Evolutionary conservation across 2,329 filamentous ascomycete genomes (phyloP).

Genomic region (Botrytis medusae): DNA sequence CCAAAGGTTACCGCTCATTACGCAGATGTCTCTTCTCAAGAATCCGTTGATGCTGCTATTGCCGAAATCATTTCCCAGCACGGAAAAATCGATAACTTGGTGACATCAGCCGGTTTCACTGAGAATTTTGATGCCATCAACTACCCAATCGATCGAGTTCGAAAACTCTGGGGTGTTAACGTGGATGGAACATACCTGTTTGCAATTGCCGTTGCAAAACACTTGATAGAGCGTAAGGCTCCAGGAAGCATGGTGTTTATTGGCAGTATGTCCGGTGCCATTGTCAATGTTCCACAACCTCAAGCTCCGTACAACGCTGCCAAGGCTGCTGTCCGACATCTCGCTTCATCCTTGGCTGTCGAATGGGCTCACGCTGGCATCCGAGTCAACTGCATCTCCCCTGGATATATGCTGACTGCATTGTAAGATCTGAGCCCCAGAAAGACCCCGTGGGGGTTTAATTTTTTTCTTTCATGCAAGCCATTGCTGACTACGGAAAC

Average conservation of each 20-base stretch:
- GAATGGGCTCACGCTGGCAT: conserved; percentile 91
- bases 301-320: conserved; percentile 91
- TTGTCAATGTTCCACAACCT: conserved; percentile 94
- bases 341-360: conserved; percentile 83
- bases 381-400: conserved; percentile 91
- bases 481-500: conserved; percentile 17
- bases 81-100: conserved; percentile 83
- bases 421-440: conserved; percentile 58
- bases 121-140: conserved; percentile 92
- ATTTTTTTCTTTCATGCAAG: neutral
- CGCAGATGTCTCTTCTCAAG: conserved; percentile 78
- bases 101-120: conserved; percentile 94
- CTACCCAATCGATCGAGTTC: conserved; percentile 87
- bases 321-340: conserved; percentile 87
- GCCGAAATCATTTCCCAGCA: conserved; percentile 67
- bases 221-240: conserved; percentile 78
- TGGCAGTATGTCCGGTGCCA: conserved; percentile 89
- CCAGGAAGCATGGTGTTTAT: conserved; percentile 90
- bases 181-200: conserved; percentile 92
- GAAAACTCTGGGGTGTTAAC: conserved; percentile 93
- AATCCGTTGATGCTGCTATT: conserved; percentile 74
- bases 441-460: conserved; percentile 14
- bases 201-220: conserved; percentile 78
- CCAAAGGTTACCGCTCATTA: conserved; percentile 89
- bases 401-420: conserved; percentile 94